These are phyloP conservation scores for Apiotrichum sp. DNA, from an alignment of 1,284 basidiomycete genomes.

Conservation along the genomic window DNA sequence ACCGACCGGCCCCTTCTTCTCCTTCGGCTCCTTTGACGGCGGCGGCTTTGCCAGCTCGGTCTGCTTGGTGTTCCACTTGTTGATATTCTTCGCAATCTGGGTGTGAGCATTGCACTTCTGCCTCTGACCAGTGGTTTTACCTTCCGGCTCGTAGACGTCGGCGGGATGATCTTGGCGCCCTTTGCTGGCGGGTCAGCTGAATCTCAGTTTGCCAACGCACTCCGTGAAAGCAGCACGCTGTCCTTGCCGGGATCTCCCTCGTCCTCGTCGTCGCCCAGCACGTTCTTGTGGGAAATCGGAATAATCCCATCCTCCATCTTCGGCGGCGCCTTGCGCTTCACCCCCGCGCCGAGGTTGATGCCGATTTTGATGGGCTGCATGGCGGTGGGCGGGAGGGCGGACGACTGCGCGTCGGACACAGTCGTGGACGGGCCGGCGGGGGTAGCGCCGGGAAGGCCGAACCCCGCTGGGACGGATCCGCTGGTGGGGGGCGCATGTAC, in stretches of 20 bases:
- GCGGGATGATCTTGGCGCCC: conserved; percentile 65
- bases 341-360: conserved; percentile 27
- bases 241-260: conserved; percentile 53
- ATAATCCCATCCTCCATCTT: conserved; percentile 33
- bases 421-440: not conserved
- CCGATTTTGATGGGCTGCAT: conserved; percentile 41
- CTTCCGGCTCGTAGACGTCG: conserved; percentile 82
- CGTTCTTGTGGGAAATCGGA: conserved; percentile 27
- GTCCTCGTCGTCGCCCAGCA: conserved; percentile 57
- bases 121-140: conserved; percentile 47
- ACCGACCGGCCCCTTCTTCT: conserved; percentile 15
- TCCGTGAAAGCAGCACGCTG: conserved; percentile 42
- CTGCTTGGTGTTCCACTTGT: conserved; percentile 90
- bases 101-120: conserved; percentile 1
- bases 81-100: conserved; percentile 79
- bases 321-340: conserved; percentile 23
- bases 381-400: not conserved
- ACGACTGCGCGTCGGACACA: not conserved
- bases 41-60: conserved; percentile 57
- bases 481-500: not conserved
- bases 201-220: conserved; percentile 22
- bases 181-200: conserved; percentile 30
- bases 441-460: not conserved
- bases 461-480: not conserved
- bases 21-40: conserved; percentile 18